Conservation (phyloP, 2,329 filamentous ascomycete species). For the Fusarium longipes region DNA sequence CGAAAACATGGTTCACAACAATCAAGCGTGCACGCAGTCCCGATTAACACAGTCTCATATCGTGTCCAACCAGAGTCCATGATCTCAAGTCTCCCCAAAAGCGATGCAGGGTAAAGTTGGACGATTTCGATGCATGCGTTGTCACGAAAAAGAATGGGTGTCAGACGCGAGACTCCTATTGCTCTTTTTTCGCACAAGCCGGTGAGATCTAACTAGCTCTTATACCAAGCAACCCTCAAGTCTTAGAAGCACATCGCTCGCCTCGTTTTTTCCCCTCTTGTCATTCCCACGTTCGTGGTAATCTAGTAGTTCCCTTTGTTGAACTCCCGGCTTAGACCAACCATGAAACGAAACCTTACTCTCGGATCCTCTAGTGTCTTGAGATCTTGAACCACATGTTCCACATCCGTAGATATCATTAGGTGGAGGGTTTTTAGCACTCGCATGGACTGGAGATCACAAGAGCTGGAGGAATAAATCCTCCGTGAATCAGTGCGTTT, state of each 20-base stretch:
- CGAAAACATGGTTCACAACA: background rate
- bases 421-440: conserved; percentile 11
- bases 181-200: conserved; percentile 10
- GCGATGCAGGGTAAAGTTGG: conserved; percentile 33
- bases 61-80: conserved; percentile 21
- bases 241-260: conserved; percentile 31
- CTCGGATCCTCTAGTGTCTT: conserved; percentile 21
- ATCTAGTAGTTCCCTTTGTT: background rate
- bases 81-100: conserved; percentile 13
- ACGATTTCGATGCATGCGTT: conserved; percentile 38
- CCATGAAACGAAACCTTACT: conserved; percentile 21
- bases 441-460: conserved; percentile 33
- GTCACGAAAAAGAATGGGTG: conserved; percentile 39
- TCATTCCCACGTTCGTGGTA: conserved; percentile 9
- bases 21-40: conserved; percentile 6
- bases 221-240: conserved; percentile 27
- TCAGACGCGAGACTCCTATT: conserved; percentile 17
- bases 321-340: conserved; percentile 26
- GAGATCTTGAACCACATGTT: conserved; percentile 14
- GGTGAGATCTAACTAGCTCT: conserved; percentile 29
- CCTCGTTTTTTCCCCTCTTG: conserved; percentile 17
- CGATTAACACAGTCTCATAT: background rate
- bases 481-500: background rate
- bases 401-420: conserved; percentile 1
- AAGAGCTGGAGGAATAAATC: background rate